Base-by-base conservation (phyloP, 2,329 filamentous ascomycete species). In the Colletotrichum gloeosporioides region DNA sequence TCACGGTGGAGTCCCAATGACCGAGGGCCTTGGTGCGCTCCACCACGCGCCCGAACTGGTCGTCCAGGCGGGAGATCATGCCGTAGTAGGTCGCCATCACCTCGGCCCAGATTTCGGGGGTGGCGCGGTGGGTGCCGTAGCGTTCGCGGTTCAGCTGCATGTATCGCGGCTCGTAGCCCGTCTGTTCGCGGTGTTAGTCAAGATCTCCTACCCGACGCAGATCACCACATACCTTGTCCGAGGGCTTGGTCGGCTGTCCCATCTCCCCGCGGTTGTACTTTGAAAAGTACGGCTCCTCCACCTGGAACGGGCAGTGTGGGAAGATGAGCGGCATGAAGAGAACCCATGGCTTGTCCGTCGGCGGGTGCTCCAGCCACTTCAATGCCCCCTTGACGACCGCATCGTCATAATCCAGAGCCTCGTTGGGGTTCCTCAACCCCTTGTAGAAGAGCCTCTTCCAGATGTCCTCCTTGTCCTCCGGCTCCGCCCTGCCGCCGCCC, bases 231-330 rank as follows among this genome's bases (percentile, higher is more conserved):
- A 71, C 77, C 71, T 78, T 75, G 15, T 71, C 77, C 4, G 39
- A 67, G 10, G 67, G 55, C 13, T 27, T 59, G 34, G 66, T 72
- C 3, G 77, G 71, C 32, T 49, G 34, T 9, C 66, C 55, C 57
- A 86, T 81, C 2, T 80, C 69, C 0, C 78, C 67, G 5, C 86
- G 83, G 34, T 86, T 82, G 65, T 89, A 88, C 85, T 88, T 87
- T 12, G 84, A 86, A 72, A 88, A 88, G 70, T 85, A 88, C 1
- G 87, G 87, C 79, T 88, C 87, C 72, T 89, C 87, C 2, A 88
- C 86, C 27, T 85, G 82, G 44, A 89, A 89, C 0, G 87, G 87
- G n/a, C 85, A 87, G 76, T 89, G 85, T 0, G 87, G 86, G 75
- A 88, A 87, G 8, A 86, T 77, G 0, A 87, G 78, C 1, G 86